Conservation (phyloP, 2,329 filamentous ascomycete genomes). For the Fusarium goolgardi region DNA sequence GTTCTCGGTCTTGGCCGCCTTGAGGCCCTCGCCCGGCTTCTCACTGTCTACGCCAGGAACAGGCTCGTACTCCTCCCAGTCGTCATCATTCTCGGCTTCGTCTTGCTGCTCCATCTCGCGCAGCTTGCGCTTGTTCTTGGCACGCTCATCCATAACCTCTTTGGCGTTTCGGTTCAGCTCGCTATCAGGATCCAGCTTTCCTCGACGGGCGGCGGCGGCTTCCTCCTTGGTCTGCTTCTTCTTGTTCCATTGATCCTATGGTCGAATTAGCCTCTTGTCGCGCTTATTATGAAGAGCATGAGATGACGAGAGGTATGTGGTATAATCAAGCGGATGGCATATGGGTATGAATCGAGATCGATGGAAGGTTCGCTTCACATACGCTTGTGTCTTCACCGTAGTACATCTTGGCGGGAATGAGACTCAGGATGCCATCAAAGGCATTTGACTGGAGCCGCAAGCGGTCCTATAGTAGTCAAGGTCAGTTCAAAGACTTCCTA, state of each 20-base stretch:
- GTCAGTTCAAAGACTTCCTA: constrained; percentile 40
- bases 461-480: constrained; percentile 59
- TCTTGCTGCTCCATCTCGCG: constrained; percentile 68
- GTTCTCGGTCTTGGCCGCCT: constrained; percentile 57
- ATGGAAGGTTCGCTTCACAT: constrained; percentile 56
- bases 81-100: constrained; percentile 58
- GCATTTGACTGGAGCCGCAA: constrained; percentile 73
- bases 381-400: constrained; percentile 88
- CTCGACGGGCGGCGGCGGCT: constrained; percentile 82
- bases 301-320: neutral
- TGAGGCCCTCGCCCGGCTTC: constrained; percentile 73
- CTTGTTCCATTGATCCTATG: constrained; percentile 87
- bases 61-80: constrained; percentile 58
- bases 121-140: constrained; percentile 82
- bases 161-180: constrained; percentile 83
- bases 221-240: constrained; percentile 97
- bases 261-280: constrained; percentile 30
- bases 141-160: constrained; percentile 88
- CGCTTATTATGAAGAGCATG: neutral
- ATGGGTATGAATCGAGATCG: constrained; percentile 7
- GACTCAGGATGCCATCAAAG: constrained; percentile 86
- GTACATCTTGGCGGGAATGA: constrained; percentile 92
- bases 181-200: constrained; percentile 91
- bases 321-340: constrained; percentile 16
- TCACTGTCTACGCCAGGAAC: constrained; percentile 68